phyloP scores from a whole-genome alignment of 2,329 filamentous ascomycete species.

The Cladophialophora chaetospira region DNA sequence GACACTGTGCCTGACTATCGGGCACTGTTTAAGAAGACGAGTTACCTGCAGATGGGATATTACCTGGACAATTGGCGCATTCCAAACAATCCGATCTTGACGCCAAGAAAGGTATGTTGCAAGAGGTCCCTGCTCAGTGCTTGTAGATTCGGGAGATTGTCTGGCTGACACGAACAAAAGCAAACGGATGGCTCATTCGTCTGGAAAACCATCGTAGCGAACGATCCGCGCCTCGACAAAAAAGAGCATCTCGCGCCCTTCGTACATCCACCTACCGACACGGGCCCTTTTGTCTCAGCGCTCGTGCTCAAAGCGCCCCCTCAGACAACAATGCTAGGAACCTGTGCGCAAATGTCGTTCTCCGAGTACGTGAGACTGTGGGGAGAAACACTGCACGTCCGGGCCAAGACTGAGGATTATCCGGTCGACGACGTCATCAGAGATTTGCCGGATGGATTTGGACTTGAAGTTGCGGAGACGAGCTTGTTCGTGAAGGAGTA shows the following conservation, averaged over 20 bases:
- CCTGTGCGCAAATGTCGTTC: not conserved
- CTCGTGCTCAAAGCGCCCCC: conserved; percentile 23
- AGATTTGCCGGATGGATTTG: conserved; percentile 32
- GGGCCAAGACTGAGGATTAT: conserved; percentile 2
- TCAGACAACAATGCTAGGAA: not conserved
- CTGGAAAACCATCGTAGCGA: not conserved
- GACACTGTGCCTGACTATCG: conserved; percentile 24
- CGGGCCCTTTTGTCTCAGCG: conserved; percentile 38
- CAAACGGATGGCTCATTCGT: not conserved
- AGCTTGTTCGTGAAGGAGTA: conserved; percentile 40
- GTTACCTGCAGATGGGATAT: conserved; percentile 39
- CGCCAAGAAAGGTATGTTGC: conserved; percentile 13
- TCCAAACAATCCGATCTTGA: conserved; percentile 9
- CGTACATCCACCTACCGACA: conserved; percentile 36
- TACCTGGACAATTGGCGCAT: conserved; percentile 39
- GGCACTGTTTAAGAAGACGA: conserved; percentile 36
- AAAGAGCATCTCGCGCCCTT: conserved; percentile 26
- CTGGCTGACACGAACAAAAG: too few species aligned
- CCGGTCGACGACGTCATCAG: conserved; percentile 33
- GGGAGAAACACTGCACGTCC: not conserved
- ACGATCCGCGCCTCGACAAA: not conserved
- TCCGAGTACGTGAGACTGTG: not conserved
- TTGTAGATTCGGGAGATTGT: too few species aligned
- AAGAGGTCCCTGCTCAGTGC: too few species aligned
- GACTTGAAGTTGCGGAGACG: conserved; percentile 39